A percentile compares a stretch with the other conserved stretches of the same genome.
Evolutionary conservation across 2,329 filamentous ascomycete genomes (phyloP).

Genomic region (Calonectria crousiana): DNA sequence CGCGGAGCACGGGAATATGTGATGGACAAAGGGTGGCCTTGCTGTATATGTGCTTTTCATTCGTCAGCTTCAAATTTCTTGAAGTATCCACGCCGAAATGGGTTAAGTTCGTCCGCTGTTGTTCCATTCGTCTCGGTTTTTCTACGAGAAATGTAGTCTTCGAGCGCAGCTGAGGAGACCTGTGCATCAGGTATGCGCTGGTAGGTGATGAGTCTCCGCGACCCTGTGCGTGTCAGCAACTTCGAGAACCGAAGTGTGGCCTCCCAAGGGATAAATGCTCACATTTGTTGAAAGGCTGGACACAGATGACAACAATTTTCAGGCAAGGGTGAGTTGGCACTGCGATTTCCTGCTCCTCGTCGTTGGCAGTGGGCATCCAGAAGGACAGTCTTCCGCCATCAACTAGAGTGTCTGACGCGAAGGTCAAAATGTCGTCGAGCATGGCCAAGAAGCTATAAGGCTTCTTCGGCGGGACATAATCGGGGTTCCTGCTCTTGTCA

Average conservation of each 20-base stretch:
- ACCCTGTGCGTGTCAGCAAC: conserved; percentile 69
- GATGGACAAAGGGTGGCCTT: conserved; percentile 37
- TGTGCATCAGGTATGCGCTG: conserved; percentile 73
- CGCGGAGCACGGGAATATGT: conserved; percentile 39
- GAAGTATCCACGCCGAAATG: conserved; percentile 71
- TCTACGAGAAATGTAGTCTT: conserved; percentile 48
- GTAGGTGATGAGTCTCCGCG: conserved; percentile 89
- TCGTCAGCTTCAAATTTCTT: conserved; percentile 61
- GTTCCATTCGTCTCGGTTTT: conserved; percentile 53
- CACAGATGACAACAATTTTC: conserved; percentile 79
- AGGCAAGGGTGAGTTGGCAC: conserved; percentile 83
- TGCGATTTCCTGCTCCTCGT: conserved; percentile 80
- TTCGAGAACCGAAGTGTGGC: background rate
- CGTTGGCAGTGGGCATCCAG: conserved; percentile 96
- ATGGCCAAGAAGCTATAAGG: conserved; percentile 94
- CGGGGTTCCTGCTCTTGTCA: conserved; percentile 56
- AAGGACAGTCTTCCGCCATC: conserved; percentile 85
- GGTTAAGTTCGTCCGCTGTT: conserved; percentile 70
- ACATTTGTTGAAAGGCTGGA: conserved; percentile 93
- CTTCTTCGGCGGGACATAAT: conserved; percentile 88
- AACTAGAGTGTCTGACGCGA: conserved; percentile 82
- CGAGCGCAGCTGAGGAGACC: conserved; percentile 60
- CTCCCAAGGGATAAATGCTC: conserved; percentile 42
- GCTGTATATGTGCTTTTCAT: conserved; percentile 42
- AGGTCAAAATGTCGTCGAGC: conserved; percentile 89